A percentile compares a stretch with the other conserved stretches of the same genome.
Evolutionary conservation across 257 asterid species (phyloP).

Genomic region (Coffea canephora): DNA sequence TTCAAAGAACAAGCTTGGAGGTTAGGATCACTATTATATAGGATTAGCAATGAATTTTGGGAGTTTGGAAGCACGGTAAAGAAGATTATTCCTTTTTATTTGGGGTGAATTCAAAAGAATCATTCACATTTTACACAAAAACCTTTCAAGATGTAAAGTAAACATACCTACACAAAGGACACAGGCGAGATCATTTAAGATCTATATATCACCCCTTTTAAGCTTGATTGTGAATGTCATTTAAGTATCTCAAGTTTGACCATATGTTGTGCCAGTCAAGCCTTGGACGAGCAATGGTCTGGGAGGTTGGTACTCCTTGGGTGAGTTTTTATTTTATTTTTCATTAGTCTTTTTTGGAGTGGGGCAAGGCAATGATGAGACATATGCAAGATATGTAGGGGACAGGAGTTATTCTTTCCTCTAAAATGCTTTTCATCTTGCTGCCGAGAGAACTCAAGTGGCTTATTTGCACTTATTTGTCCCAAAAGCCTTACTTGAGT

Average conservation of each 20-base stretch:
- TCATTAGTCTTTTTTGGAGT: no score
- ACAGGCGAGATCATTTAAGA: no score
- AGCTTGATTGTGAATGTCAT: not conserved
- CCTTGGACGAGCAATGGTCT: not conserved
- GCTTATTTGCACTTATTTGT: not conserved
- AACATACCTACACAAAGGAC: no score
- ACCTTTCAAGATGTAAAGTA: not conserved
- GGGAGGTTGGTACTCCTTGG: not conserved
- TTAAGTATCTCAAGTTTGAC: not conserved
- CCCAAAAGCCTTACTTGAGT: not conserved
- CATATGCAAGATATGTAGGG: not conserved
- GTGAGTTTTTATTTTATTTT: not conserved
- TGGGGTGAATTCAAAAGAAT: no score
- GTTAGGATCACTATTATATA: no score
- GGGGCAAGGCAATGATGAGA: not conserved
- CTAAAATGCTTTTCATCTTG: constrained; percentile 1
- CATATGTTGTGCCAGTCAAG: not conserved
- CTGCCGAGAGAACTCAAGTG: not conserved
- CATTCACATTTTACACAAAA: no score
- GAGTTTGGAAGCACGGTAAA: no score
- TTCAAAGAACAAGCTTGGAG: no score
- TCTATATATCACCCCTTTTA: not conserved
- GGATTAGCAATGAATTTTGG: no score
- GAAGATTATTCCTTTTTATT: no score
- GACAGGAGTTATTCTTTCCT: not conserved